phyloP scores from a whole-genome alignment of 768 basidiomycete species.

The Pholiota conissans region DNA sequence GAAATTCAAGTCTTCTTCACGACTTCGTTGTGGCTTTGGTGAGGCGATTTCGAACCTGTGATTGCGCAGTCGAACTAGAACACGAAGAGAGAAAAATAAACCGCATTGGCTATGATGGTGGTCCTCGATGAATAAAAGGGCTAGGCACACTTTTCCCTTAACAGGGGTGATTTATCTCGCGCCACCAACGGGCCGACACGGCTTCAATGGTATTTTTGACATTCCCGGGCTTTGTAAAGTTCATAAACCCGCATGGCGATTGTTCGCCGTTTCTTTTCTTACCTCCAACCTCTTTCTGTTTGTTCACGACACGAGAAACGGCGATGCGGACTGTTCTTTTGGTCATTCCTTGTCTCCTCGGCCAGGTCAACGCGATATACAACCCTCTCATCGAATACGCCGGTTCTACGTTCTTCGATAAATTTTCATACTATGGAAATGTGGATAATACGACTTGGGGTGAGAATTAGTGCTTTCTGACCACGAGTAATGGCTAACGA shows the following conservation, averaged over 20 bases:
- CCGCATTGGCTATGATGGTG: too few species aligned
- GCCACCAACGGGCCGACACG: neutral
- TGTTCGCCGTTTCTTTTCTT: neutral
- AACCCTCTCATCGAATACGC: slow-evolving; percentile 42
- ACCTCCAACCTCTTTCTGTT: neutral
- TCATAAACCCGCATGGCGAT: neutral
- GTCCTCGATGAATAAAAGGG: neutral
- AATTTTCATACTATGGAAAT: slow-evolving; percentile 54
- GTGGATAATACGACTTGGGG: slow-evolving; percentile 49
- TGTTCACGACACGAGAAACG: neutral
- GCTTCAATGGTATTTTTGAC: neutral
- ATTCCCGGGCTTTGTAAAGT: neutral
- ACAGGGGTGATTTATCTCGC: neutral
- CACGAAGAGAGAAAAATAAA: too few species aligned
- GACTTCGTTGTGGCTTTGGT: too few species aligned
- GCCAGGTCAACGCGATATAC: slow-evolving; percentile 24
- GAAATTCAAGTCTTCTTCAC: too few species aligned
- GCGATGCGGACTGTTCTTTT: neutral
- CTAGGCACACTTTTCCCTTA: neutral
- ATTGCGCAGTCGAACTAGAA: too few species aligned
- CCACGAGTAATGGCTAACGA: neutral
- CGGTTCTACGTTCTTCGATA: slow-evolving; percentile 52
- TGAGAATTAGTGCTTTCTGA: slow-evolving; percentile 16
- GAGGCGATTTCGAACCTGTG: neutral
- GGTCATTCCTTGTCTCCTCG: slow-evolving; percentile 3